Evolutionary conservation across 139 green algal genomes (phyloP).

Genomic region (Ettlia oleoabundans): DNA sequence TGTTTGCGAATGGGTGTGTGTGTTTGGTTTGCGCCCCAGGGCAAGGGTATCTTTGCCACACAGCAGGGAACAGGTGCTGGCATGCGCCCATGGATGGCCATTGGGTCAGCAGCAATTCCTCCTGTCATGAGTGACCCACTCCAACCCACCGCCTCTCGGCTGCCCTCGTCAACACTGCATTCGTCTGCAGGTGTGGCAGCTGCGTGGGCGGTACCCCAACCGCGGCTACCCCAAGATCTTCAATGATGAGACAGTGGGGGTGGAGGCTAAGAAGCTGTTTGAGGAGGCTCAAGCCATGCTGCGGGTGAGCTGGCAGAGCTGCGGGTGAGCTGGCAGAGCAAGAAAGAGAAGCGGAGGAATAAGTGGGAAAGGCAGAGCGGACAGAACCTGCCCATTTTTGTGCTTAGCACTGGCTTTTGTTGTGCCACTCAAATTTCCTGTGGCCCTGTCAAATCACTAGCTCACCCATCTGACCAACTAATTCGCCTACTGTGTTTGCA

Average conservation of each 20-base stretch:
- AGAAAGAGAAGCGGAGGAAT: too few relatives aligned
- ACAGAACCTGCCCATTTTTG: not conserved
- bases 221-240: conserved; percentile 99
- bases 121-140: not conserved
- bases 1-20: too few relatives aligned
- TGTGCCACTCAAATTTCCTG: too few relatives aligned
- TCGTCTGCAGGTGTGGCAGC: conserved; percentile 93
- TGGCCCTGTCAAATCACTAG: too few relatives aligned
- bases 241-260: conserved; percentile 96
- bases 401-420: not conserved
- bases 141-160: too few relatives aligned
- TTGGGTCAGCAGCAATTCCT: not conserved
- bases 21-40: too few relatives aligned
- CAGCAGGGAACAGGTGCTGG: too few relatives aligned
- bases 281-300: conserved; percentile 92
- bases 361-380: too few relatives aligned
- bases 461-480: not conserved
- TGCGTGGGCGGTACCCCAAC: conserved; percentile 98
- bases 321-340: too few relatives aligned
- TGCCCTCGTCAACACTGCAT: not conserved
- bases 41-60: too few relatives aligned
- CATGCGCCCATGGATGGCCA: too few relatives aligned
- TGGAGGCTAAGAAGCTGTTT: conserved; percentile 97
- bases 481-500: conserved; percentile 34
- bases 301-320: conserved; percentile 30